A percentile compares a stretch with the other conserved stretches of the same genome.
Evolutionary conservation across 2,329 filamentous ascomycete species (phyloP).

Genomic region (Xylaria arbuscula): DNA sequence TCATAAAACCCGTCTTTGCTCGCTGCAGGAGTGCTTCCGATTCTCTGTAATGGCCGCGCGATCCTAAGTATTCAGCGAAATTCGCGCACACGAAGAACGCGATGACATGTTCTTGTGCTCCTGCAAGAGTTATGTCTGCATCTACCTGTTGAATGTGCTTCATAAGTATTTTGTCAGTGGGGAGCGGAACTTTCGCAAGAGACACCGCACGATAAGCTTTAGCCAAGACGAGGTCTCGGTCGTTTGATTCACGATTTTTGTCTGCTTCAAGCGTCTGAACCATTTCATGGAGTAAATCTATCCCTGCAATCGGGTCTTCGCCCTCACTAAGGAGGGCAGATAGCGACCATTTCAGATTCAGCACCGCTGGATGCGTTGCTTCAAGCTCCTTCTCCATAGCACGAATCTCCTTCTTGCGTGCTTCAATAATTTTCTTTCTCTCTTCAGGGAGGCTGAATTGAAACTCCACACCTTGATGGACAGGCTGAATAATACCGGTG

Average conservation of each 20-base stretch:
- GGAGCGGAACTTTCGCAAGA: background rate
- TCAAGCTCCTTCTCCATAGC: background rate
- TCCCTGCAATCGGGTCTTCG: background rate
- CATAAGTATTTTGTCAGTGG: background rate
- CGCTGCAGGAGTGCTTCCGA: background rate
- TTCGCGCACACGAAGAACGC: background rate
- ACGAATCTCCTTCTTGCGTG: background rate
- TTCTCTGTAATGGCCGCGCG: background rate
- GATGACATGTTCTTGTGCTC: background rate
- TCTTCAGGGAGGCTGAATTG: background rate
- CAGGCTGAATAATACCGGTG: background rate
- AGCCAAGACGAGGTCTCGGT: background rate
- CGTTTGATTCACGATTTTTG: background rate
- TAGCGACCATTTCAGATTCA: background rate
- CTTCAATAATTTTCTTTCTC: background rate
- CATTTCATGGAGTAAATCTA: background rate
- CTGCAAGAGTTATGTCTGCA: background rate
- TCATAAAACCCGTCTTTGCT: background rate
- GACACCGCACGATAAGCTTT: background rate
- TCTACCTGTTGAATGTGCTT: background rate
- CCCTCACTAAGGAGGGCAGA: background rate
- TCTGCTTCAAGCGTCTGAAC: background rate
- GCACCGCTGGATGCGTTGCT: background rate
- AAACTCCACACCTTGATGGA: background rate
- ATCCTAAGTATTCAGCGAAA: background rate